A percentile compares a stretch with the other conserved stretches of the same genome.
phyloP scores from a whole-genome alignment of 345 rosid genomes.

The Clausena lansium region DNA sequence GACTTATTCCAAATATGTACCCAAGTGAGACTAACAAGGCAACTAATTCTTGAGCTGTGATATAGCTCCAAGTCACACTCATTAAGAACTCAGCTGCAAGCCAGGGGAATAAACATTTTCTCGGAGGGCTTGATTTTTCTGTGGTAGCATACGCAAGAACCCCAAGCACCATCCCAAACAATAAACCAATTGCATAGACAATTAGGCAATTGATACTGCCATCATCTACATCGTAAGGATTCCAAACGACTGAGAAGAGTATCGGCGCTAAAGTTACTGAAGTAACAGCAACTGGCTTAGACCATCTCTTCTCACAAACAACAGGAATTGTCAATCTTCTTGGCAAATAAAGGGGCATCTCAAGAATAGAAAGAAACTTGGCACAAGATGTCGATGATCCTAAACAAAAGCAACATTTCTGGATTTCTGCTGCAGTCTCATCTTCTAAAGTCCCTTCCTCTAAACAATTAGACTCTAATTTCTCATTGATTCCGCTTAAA shows the following conservation, averaged over 20 bases:
- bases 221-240: slow-evolving; percentile 25
- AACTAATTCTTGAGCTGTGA: slow-evolving; percentile 83
- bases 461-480: slow-evolving; percentile 28
- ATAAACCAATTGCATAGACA: slow-evolving; percentile 45
- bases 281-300: slow-evolving; percentile 58
- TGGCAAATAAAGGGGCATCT: slow-evolving; percentile 70
- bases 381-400: slow-evolving; percentile 27
- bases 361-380: slow-evolving; percentile 35
- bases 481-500: slow-evolving; percentile 30
- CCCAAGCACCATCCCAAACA: slow-evolving; percentile 49
- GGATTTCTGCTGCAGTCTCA: slow-evolving; percentile 15
- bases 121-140: slow-evolving; percentile 60
- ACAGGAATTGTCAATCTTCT: slow-evolving; percentile 86
- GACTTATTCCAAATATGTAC: slow-evolving; percentile 53
- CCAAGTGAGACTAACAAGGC: slow-evolving; percentile 70
- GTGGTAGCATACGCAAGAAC: slow-evolving; percentile 48
- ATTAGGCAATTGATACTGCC: slow-evolving; percentile 21
- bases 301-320: slow-evolving; percentile 65
- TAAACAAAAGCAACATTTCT: slow-evolving; percentile 24
- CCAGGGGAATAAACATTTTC: slow-evolving; percentile 61
- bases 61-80: slow-evolving; percentile 89
- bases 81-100: slow-evolving; percentile 78
- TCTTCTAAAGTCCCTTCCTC: slow-evolving; percentile 32
- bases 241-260: slow-evolving; percentile 55
- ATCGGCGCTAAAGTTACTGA: slow-evolving; percentile 72